Evolutionary conservation across 495 filamentous ascomycete genomes (phyloP).

Genomic region (Aspergillus campestris): DNA sequence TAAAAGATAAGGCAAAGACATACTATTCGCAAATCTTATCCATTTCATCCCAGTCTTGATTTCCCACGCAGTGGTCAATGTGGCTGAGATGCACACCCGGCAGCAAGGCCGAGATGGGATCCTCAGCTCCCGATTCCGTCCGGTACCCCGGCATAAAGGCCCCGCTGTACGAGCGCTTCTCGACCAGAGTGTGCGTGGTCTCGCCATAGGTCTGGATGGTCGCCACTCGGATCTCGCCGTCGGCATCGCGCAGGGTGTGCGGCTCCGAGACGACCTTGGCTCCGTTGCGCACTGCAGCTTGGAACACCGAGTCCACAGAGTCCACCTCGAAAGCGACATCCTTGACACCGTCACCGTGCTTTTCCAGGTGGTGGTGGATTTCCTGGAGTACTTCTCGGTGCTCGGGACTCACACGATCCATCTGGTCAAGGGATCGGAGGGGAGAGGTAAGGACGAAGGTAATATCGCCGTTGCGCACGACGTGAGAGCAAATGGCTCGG

Average conservation of each 20-base stretch:
- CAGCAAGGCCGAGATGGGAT: slow-evolving; percentile 41
- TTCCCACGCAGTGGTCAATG: slow-evolving; percentile 92
- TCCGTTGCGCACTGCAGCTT: slow-evolving; percentile 58
- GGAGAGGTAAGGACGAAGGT: slow-evolving; percentile 81
- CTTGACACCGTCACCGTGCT: slow-evolving; percentile 84
- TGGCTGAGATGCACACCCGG: slow-evolving; percentile 57
- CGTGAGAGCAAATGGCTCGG: slow-evolving; percentile 66
- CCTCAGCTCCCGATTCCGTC: slow-evolving; percentile 27
- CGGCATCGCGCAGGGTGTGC: slow-evolving; percentile 29
- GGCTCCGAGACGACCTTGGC: slow-evolving; percentile 58
- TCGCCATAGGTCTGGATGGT: slow-evolving; percentile 83
- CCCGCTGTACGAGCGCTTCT: slow-evolving; percentile 56
- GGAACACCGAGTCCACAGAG: slow-evolving; percentile 65
- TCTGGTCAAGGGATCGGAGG: slow-evolving; percentile 50
- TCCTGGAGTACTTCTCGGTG: slow-evolving; percentile 54
- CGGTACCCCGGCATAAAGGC: slow-evolving; percentile 76
- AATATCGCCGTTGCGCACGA: slow-evolving; percentile 67
- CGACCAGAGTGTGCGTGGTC: slow-evolving; percentile 82
- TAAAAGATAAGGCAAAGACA: slow-evolving; percentile 2
- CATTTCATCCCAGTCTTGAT: slow-evolving; percentile 89
- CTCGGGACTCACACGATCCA: slow-evolving; percentile 38
- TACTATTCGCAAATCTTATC: slow-evolving; percentile 71
- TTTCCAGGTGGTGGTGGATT: slow-evolving; percentile 66
- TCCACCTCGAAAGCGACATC: slow-evolving; percentile 92
- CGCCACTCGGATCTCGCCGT: slow-evolving; percentile 56